phyloP scores from a whole-genome alignment of 495 filamentous ascomycete genomes.

The Aspergillus leporis region DNA sequence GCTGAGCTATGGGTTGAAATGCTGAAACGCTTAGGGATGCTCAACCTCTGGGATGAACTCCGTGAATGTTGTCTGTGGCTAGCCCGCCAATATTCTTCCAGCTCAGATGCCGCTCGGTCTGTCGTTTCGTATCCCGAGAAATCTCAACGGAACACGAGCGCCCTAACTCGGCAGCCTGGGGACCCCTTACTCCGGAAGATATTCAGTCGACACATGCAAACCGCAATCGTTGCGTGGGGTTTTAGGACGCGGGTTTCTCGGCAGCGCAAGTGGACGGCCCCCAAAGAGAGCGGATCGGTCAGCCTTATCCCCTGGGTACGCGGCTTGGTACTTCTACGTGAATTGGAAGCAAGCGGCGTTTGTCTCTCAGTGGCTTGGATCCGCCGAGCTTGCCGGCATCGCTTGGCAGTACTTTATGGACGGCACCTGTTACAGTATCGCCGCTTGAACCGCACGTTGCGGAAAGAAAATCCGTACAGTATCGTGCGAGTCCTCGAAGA shows the following conservation, averaged over 20 bases:
- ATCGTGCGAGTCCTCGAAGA: conserved; percentile 31
- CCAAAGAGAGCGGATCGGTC: conserved; percentile 12
- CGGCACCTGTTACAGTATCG: conserved; percentile 26
- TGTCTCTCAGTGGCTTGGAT: conserved; percentile 37
- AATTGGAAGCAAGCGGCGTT: conserved; percentile 48
- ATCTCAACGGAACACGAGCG: not conserved
- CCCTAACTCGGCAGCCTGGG: not conserved
- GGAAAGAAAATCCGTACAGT: conserved; percentile 36
- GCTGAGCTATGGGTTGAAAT: conserved; percentile 43
- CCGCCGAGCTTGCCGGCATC: conserved; percentile 43
- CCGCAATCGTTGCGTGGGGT: conserved; percentile 59
- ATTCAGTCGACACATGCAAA: conserved; percentile 48
- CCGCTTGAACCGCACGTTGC: conserved; percentile 38
- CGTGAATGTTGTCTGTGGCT: conserved; percentile 46
- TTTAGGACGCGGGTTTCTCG: conserved; percentile 44
- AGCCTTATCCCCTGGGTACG: conserved; percentile 44
- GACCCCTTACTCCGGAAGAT: conserved; percentile 38
- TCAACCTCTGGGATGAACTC: conserved; percentile 36
- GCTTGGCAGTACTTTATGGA: conserved; percentile 54
- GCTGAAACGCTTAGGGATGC: conserved; percentile 44
- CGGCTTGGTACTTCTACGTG: conserved; percentile 52
- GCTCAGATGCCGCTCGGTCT: conserved; percentile 4
- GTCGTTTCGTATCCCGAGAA: conserved; percentile 3
- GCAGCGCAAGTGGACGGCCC: conserved; percentile 11
- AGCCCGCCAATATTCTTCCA: conserved; percentile 35